These are phyloP conservation scores for Sungouiella blattae DNA, from an alignment of 805 yeast species.

Conservation along the genomic window DNA sequence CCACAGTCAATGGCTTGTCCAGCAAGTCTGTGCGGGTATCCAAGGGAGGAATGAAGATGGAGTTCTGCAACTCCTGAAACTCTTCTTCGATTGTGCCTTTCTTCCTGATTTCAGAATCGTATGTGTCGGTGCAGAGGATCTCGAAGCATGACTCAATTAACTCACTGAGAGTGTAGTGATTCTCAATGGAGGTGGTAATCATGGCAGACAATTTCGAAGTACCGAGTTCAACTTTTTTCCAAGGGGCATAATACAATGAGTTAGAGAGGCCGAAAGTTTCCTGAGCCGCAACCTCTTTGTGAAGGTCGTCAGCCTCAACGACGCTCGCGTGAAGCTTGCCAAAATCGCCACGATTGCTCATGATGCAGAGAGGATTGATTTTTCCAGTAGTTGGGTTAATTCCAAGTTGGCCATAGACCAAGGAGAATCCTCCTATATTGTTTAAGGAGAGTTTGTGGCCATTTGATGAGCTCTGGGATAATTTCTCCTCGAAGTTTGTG, in stretches of 20 bases:
- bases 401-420: constrained; percentile 51
- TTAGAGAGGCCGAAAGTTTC: constrained; percentile 62
- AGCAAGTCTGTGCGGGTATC: constrained; percentile 16
- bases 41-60: constrained; percentile 74
- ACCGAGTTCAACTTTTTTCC: constrained; percentile 72
- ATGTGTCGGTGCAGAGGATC: constrained; percentile 46
- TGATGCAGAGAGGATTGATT: constrained; percentile 37
- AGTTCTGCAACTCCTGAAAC: constrained; percentile 43
- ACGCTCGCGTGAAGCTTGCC: constrained; percentile 28
- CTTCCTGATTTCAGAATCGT: constrained; percentile 25
- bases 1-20: constrained; percentile 17
- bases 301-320: constrained; percentile 6
- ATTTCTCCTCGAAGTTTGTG: constrained; percentile 20
- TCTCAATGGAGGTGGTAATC: constrained; percentile 16
- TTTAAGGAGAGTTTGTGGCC: constrained; percentile 13
- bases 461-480: constrained; percentile 18
- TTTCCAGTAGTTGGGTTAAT: constrained; percentile 19
- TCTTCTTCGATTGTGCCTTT: constrained; percentile 20
- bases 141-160: constrained; percentile 52
- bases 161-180: constrained; percentile 26
- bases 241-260: constrained; percentile 60
- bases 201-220: constrained; percentile 20
- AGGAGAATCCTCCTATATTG: constrained; percentile 59
- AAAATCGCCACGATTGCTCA: constrained; percentile 49
- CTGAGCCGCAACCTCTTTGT: constrained; percentile 19